Percentiles rank a stretch among this genome's conserved stretches.
These are phyloP conservation scores for Moricandia arvensis DNA, from an alignment of 345 rosid species.

Conservation along the genomic window DNA sequence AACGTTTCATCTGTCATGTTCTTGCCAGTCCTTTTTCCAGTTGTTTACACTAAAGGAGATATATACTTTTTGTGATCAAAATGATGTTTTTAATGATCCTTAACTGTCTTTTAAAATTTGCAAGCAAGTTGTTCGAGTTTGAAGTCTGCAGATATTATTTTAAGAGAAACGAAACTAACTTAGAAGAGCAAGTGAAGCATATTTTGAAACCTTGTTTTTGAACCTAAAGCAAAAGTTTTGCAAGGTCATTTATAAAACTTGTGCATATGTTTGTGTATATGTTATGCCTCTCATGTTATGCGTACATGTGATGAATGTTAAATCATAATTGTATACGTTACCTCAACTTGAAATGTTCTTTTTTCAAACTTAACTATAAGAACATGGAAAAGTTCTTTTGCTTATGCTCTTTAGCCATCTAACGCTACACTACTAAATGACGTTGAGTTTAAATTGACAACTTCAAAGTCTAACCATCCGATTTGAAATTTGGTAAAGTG, in stretches of 20 bases:
- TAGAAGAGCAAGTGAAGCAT: conserved; percentile 1
- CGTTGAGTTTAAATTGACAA: conserved; percentile 20
- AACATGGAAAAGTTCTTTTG: conserved; percentile 2
- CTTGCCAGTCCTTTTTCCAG: conserved; percentile 2
- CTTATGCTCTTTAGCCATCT: conserved; percentile 6
- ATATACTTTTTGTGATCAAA: neutral
- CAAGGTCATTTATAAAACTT: neutral
- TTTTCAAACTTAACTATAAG: neutral
- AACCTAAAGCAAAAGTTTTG: conserved; percentile 11
- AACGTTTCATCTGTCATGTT: conserved; percentile 29
- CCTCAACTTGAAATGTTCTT: neutral
- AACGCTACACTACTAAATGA: conserved; percentile 3
- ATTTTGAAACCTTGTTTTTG: conserved; percentile 5
- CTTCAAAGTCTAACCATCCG: conserved; percentile 15
- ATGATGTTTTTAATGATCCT: neutral
- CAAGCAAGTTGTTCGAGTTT: conserved; percentile 11
- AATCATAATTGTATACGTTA: neutral
- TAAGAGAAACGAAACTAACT: neutral
- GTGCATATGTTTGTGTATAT: neutral
- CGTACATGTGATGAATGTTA: neutral
- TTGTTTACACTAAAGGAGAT: neutral
- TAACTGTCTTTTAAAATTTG: neutral
- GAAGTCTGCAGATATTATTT: neutral
- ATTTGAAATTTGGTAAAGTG: neutral
- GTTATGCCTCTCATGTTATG: neutral